Evolutionary conservation across 257 asterid genomes (phyloP).

Genomic region (Haberlea rhodopensis): DNA sequence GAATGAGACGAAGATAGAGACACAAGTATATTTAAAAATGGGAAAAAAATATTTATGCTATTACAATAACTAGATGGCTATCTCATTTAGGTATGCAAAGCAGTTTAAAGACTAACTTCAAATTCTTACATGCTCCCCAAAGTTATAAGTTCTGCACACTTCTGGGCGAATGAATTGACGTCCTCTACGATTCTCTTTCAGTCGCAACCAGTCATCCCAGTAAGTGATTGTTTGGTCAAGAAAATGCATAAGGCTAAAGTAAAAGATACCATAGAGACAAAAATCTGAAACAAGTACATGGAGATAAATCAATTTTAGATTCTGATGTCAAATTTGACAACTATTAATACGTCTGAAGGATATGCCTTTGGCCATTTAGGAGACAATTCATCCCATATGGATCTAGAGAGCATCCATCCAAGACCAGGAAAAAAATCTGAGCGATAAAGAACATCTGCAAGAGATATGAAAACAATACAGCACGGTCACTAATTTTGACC

Average conservation of each 20-base stretch:
- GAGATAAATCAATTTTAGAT: conserved; percentile 11
- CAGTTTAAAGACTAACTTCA: conserved; percentile 15
- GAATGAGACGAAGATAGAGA: conserved; percentile 9
- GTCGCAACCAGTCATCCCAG: conserved; percentile 99
- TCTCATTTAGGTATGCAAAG: conserved; percentile 20
- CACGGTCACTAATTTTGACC: conserved; percentile 12
- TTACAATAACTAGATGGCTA: conserved; percentile 13
- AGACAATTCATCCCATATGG: conserved; percentile 94
- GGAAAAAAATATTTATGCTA: background rate
- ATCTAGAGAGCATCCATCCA: conserved; percentile 96
- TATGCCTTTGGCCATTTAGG: conserved; percentile 99
- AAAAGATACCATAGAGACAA: conserved; percentile 13
- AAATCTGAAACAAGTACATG: conserved; percentile 1
- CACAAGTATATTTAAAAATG: background rate
- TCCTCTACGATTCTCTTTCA: conserved; percentile 83
- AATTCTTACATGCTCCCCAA: conserved; percentile 92
- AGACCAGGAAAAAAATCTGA: conserved; percentile 99
- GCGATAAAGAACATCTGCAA: conserved; percentile 90
- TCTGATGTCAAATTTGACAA: conserved; percentile 17
- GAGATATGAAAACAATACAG: conserved; percentile 24
- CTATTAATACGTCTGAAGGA: conserved; percentile 53
- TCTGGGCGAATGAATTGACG: conserved; percentile 96
- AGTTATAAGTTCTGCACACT: conserved; percentile 96
- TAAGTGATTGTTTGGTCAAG: conserved; percentile 84
- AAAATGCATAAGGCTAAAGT: conserved; percentile 38